Evolutionary conservation across 2,329 filamentous ascomycete species (phyloP), one percentile per base, ranked within the genome.

Genomic region (Alternaria ethzedia): DNA sequence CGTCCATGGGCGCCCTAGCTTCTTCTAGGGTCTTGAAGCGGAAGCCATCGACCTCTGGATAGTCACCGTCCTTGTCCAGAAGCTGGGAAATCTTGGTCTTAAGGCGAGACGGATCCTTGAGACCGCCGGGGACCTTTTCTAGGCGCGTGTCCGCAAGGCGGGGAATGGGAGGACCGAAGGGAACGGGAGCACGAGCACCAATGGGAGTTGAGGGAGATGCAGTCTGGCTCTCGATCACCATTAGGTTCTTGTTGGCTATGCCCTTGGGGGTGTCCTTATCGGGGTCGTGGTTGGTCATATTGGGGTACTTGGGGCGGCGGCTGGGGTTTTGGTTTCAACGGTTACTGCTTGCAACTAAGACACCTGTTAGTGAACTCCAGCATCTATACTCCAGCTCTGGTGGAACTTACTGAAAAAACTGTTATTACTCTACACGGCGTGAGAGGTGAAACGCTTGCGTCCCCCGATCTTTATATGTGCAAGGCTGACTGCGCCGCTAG

Each of bases 21-120:
- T 58, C 61, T 5, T 7, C 36, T 3, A 58, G 30, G 17, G 47
- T 60, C 12, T 60, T 57, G 44, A 68, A 68, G 58, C 36, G 64
- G n/a, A 66, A 32, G 30, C 61, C 56, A 5, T 56, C 46, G 13
- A 20, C 3, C 36, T 44, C 17, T 7, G 21, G n/a, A 11, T 59
- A 32, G 10, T 28, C 15, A 11, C 44, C 58, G 21, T 61, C 15
- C 13, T 57, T 61, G 32, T 61, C 25, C 4, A 67, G 51, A 43
- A 23, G 57, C 25, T 21, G 8, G n/a, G 60, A 66, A n/a, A 54
- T 56, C 13, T 10, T 21, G 6, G 25, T 44, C 59, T 41, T 63
- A 17, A 50, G 57, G n/a, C 55, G 59, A 30, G 11, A 57, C 17
- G 26, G 30, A n/a, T 17, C 28, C 26, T 41, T 50, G 11, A 65